phyloP scores from a whole-genome alignment of 1,284 basidiomycete species.

The Papiliotrema fonsecae region DNA sequence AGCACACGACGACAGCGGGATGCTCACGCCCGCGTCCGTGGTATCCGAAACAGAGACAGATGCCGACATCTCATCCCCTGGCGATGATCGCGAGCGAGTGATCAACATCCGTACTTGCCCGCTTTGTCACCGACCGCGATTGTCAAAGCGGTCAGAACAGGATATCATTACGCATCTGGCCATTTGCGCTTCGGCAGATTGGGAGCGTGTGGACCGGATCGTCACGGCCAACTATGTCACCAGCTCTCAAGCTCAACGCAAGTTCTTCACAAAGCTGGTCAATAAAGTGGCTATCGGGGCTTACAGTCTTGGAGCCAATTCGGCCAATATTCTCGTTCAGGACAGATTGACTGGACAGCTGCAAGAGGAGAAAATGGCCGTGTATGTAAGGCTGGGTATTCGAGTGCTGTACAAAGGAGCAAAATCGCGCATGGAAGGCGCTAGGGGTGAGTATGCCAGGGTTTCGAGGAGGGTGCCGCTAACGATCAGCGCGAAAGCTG shows the following conservation, averaged over 20 bases:
- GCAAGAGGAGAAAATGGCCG: constrained; percentile 88
- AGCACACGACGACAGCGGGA: constrained; percentile 4
- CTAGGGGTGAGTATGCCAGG: constrained; percentile 57
- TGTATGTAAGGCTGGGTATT: constrained; percentile 86
- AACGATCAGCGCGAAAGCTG: constrained; percentile 60
- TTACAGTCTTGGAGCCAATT: constrained; percentile 79
- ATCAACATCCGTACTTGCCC: constrained; percentile 95
- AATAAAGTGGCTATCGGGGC: constrained; percentile 76
- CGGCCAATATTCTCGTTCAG: constrained; percentile 92
- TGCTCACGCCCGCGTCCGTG: constrained; percentile 13
- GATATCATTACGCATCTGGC: constrained; percentile 92
- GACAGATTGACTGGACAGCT: constrained; percentile 84
- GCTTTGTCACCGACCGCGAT: constrained; percentile 79
- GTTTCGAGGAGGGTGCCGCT: neutral
- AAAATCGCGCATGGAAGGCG: constrained; percentile 83
- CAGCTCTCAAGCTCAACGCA: constrained; percentile 89
- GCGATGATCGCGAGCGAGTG: constrained; percentile 70
- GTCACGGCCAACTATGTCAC: constrained; percentile 96
- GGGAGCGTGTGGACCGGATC: constrained; percentile 80
- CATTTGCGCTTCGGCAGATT: constrained; percentile 88
- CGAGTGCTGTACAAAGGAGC: constrained; percentile 90
- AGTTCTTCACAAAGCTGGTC: constrained; percentile 90
- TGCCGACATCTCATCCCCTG: constrained; percentile 46
- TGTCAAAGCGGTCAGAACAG: constrained; percentile 80
- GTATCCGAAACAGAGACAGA: constrained; percentile 45